Evolutionary conservation across 352 stramenopile species (phyloP).

Genomic region (Phytophthora podocarpi): DNA sequence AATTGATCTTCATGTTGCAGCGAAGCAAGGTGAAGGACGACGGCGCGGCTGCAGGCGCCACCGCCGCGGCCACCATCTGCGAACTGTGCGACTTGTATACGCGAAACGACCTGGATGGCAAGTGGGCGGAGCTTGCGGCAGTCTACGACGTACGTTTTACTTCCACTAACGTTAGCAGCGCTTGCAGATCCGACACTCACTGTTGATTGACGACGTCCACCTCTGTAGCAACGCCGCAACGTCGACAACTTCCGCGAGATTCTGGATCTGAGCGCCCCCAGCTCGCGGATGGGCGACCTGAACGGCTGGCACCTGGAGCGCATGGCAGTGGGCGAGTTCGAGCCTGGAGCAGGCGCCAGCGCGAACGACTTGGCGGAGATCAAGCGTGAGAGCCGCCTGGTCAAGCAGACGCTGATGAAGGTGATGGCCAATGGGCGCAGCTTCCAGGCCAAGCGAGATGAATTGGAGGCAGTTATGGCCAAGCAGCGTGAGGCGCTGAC

Average conservation of each 20-base stretch:
- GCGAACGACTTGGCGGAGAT: slow-evolving; percentile 58
- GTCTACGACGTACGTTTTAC: slow-evolving; percentile 69
- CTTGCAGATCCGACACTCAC: background rate
- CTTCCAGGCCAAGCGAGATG: slow-evolving; percentile 60
- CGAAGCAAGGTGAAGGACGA: slow-evolving; percentile 39
- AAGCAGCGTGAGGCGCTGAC: slow-evolving; percentile 76
- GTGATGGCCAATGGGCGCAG: slow-evolving; percentile 59
- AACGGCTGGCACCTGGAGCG: slow-evolving; percentile 83
- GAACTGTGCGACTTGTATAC: slow-evolving; percentile 73
- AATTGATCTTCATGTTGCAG: slow-evolving; percentile 24
- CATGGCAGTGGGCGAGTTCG: slow-evolving; percentile 82
- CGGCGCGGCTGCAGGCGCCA: slow-evolving; percentile 9
- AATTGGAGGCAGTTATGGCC: slow-evolving; percentile 64
- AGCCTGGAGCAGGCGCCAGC: slow-evolving; percentile 31
- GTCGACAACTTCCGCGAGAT: slow-evolving; percentile 81
- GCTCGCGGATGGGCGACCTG: slow-evolving; percentile 60
- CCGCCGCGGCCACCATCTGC: slow-evolving; percentile 43
- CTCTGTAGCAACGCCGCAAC: slow-evolving; percentile 77
- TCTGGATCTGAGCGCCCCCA: slow-evolving; percentile 68
- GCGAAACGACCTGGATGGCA: slow-evolving; percentile 61
- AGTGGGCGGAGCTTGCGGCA: slow-evolving; percentile 67
- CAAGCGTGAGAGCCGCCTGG: slow-evolving; percentile 57
- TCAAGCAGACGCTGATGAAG: slow-evolving; percentile 64
- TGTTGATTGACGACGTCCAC: slow-evolving; percentile 2
- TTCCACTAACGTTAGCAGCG: background rate